A percentile compares a stretch with the other conserved stretches of the same genome.
Conservation (phyloP, 192 early-diverging fungal species). For the Umbelopsis sp. region DNA sequence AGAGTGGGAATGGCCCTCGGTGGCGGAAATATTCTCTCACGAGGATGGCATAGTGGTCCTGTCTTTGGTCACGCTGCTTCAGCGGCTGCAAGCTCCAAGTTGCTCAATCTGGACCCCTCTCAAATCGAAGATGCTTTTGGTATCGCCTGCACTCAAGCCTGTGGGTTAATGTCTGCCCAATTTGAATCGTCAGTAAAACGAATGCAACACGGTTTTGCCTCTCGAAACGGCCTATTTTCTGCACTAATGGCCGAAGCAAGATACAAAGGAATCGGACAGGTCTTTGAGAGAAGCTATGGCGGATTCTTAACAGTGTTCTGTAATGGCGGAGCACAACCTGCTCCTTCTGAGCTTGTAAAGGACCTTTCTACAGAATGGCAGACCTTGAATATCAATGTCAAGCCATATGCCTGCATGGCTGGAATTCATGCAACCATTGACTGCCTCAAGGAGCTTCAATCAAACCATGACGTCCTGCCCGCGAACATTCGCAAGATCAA, state of each 20-base stretch:
- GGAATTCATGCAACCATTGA: slow-evolving; percentile 28
- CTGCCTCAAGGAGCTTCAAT: slow-evolving; percentile 19
- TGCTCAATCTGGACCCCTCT: slow-evolving; percentile 1
- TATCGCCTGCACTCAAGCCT: slow-evolving; percentile 24
- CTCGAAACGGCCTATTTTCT: slow-evolving; percentile 19
- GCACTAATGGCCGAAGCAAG: slow-evolving; percentile 21
- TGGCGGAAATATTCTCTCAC: slow-evolving; percentile 24
- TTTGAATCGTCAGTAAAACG: slow-evolving; percentile 27
- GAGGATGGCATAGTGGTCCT: slow-evolving; percentile 29
- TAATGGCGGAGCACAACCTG: slow-evolving; percentile 1
- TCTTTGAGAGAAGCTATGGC: slow-evolving; percentile 23
- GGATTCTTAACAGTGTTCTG: slow-evolving; percentile 14
- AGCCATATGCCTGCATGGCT: slow-evolving; percentile 23
- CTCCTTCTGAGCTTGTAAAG: slow-evolving; percentile 3
- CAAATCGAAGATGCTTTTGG: slow-evolving; percentile 28
- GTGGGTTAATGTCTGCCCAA: slow-evolving; percentile 19
- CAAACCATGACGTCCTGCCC: neutral
- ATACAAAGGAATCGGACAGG: slow-evolving; percentile 23
- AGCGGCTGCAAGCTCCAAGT: slow-evolving; percentile 20
- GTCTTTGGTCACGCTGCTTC: slow-evolving; percentile 28
- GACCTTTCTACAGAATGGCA: slow-evolving; percentile 13
- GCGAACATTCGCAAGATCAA: neutral
- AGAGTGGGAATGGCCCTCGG: slow-evolving; percentile 22
- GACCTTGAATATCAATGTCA: slow-evolving; percentile 22
- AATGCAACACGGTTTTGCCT: slow-evolving; percentile 28